Evolutionary conservation across 768 basidiomycete species (phyloP), one percentile per base, ranked within the genome.

Genomic region (Termitomyces sp.): DNA sequence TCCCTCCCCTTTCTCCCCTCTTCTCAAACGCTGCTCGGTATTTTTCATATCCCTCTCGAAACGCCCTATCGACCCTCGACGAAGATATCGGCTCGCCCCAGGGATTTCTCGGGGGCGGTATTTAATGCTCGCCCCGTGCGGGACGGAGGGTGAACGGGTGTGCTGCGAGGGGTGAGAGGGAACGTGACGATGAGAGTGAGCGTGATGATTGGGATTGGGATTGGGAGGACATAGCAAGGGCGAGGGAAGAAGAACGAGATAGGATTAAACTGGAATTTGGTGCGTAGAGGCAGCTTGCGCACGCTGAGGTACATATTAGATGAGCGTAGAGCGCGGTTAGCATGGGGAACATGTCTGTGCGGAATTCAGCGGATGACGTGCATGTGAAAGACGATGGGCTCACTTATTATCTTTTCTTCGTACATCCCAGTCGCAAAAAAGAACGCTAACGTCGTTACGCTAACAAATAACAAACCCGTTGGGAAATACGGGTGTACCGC

Each of bases 351-450:
- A 65, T 98, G 98, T 74, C 96, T 98, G 67, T 55, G 21, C 15
- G 21, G 2, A 1, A 17, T 38, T 37, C 15, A 34, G n/a, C 26
- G 42, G 32, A 17, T 22, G 26, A 17, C 2, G 28, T 2, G 45
- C 1, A 5, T 3, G 7, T 10, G 1, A 6, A 9, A 17, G 5
- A 5, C 8, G 24, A n/a, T 4, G 8, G 5, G 75, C 88, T 64
- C 68, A 95, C 95, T 88, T 88, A 74, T 97, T 94, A 98, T 95
- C 74, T 96, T 95, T 70, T 99, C 94, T 3, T 87, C 77, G 65
- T 98, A 99, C 83, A 95, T 89, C 17, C 96, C 96, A 62, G 90
- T 95, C 9, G 93, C 93, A 68, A 97, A 98, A 78, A 98, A 97
- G 37, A 99, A 80, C 32, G 89, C 81, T 8, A 98, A 83, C 2